These are phyloP conservation scores for Amanita inopinata DNA, from an alignment of 768 basidiomycete genomes.

Conservation along the genomic window DNA sequence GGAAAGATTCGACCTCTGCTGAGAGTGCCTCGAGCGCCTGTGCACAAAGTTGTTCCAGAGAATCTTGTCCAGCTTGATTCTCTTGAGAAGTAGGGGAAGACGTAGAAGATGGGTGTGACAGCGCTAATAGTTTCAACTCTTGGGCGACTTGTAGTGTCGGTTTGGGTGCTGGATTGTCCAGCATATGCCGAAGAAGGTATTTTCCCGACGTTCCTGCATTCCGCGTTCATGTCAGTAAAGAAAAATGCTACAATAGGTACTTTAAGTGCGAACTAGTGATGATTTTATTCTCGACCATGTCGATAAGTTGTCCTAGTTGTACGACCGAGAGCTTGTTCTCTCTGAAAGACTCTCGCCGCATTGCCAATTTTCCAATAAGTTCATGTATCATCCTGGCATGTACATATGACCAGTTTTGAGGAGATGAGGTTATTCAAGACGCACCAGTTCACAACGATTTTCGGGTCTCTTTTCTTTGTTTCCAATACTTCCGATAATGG, in stretches of 20 bases:
- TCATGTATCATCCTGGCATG: constrained; percentile 76
- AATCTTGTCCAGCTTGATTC: constrained; percentile 13
- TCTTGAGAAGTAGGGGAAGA: constrained; percentile 1
- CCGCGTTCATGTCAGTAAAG: not conserved
- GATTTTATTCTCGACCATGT: constrained; percentile 52
- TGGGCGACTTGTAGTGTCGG: constrained; percentile 33
- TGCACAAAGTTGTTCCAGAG: constrained; percentile 44
- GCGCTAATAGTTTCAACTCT: constrained; percentile 37
- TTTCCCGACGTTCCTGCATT: constrained; percentile 70
- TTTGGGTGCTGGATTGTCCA: constrained; percentile 33
- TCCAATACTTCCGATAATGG: not conserved
- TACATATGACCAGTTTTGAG: constrained; percentile 10
- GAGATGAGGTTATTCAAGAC: constrained; percentile 13
- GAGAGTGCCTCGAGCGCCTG: constrained; percentile 61
- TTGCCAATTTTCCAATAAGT: constrained; percentile 67
- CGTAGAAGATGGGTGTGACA: constrained; percentile 15
- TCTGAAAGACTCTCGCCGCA: constrained; percentile 40
- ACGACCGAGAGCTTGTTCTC: constrained; percentile 49
- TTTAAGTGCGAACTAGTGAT: constrained; percentile 57
- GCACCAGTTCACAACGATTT: constrained; percentile 79
- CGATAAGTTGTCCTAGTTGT: constrained; percentile 71
- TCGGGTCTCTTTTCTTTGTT: constrained; percentile 43
- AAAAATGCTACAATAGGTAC: not conserved
- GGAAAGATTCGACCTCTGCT: constrained; percentile 53
- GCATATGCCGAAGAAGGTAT: constrained; percentile 61